Conservation (phyloP, 2,329 filamentous ascomycete genomes). For the Calonectria pseudoturangicola region DNA sequence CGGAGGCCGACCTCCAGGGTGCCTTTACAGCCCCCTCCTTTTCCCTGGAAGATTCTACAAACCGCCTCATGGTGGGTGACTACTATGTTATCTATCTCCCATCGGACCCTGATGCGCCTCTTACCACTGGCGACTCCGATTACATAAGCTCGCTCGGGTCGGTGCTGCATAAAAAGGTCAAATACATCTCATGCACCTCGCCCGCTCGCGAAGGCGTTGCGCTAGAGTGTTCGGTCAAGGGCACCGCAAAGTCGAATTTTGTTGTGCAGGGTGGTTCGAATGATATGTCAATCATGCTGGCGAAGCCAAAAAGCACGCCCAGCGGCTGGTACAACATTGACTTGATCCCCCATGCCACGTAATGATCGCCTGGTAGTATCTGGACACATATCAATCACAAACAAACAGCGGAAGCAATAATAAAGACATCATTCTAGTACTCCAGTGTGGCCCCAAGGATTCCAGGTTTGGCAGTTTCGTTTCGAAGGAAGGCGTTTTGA, state of each 20-base stretch:
- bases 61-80: slow-evolving; percentile 2
- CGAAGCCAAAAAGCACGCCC: neutral
- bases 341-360: neutral
- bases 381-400: no score
- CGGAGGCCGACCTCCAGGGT: neutral
- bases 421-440: no score
- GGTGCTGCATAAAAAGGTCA: neutral
- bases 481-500: no score
- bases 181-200: neutral
- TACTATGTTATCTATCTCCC: slow-evolving; percentile 12
- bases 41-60: neutral
- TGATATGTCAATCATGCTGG: neutral
- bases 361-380: no score
- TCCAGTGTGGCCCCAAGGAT: no score
- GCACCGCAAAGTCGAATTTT: neutral
- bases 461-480: no score
- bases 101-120: neutral
- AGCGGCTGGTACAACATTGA: neutral
- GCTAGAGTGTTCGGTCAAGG: neutral
- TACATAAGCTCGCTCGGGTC: neutral
- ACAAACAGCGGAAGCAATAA: no score
- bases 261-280: neutral
- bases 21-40: neutral
- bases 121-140: neutral
- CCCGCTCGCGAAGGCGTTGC: neutral